phyloP scores from a whole-genome alignment of 306 rosid species.

The Mimosa pudica region DNA sequence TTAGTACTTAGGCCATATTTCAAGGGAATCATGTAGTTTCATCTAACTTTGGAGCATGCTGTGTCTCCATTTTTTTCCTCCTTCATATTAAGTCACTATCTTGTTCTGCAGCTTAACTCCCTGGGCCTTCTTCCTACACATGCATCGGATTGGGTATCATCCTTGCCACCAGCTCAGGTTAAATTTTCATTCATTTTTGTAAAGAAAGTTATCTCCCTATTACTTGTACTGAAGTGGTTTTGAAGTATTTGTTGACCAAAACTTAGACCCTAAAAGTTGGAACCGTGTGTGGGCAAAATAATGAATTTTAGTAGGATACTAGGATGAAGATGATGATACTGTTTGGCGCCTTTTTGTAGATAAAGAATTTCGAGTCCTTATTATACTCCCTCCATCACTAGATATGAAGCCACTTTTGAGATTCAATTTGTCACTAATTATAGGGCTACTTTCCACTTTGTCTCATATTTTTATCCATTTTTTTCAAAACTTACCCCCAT shows the following conservation, averaged over 20 bases:
- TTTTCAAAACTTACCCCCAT: no score
- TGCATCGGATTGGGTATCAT: conserved; percentile 97
- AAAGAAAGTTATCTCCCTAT: conserved; percentile 6
- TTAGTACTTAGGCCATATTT: neutral
- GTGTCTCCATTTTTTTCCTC: conserved; percentile 5
- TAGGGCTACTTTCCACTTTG: no score
- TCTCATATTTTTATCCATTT: no score
- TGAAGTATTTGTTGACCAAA: neutral
- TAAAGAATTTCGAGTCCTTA: no score
- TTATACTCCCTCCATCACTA: no score
- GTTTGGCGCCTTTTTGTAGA: neutral
- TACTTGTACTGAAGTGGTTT: conserved; percentile 8
- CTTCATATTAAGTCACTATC: neutral
- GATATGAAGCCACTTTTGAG: no score
- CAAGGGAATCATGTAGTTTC: neutral
- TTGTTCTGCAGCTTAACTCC: conserved; percentile 76
- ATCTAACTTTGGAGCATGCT: conserved; percentile 5
- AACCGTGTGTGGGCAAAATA: neutral
- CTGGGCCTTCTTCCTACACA: conserved; percentile 97
- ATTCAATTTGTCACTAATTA: no score
- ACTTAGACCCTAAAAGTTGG: no score
- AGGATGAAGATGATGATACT: conserved; percentile 3
- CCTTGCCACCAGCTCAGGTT: conserved; percentile 93
- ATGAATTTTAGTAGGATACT: neutral
- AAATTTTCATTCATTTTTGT: conserved; percentile 28